These are phyloP conservation scores for Niebla homalea DNA, from an alignment of 495 filamentous ascomycete species.

Conservation along the genomic window DNA sequence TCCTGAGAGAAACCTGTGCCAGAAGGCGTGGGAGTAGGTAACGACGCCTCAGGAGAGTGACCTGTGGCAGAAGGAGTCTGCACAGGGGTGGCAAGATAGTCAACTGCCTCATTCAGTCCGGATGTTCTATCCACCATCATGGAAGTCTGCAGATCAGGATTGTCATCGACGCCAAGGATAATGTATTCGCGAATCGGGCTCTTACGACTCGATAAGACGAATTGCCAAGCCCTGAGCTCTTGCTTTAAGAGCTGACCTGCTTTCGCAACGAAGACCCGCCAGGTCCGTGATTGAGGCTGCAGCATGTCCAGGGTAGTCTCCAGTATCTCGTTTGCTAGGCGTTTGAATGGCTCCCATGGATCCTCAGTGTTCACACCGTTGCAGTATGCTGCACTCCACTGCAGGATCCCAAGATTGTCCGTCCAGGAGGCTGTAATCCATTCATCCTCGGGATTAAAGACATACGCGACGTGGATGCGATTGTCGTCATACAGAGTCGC, in stretches of 20 bases:
- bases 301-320: slow-evolving; percentile 67
- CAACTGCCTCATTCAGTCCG: not conserved
- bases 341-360: slow-evolving; percentile 37
- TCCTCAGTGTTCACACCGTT: slow-evolving; percentile 48
- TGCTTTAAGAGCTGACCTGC: slow-evolving; percentile 56
- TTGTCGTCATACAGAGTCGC: slow-evolving; percentile 72
- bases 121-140: not conserved
- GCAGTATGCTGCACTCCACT: slow-evolving; percentile 68
- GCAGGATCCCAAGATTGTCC: slow-evolving; percentile 64
- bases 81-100: slow-evolving; percentile 8
- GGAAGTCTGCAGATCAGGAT: slow-evolving; percentile 25
- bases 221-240: slow-evolving; percentile 53
- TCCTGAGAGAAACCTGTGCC: slow-evolving; percentile 54
- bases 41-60: slow-evolving; percentile 10
- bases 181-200: slow-evolving; percentile 40
- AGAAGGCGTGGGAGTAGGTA: slow-evolving; percentile 17
- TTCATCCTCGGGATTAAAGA: slow-evolving; percentile 62
- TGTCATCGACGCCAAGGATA: slow-evolving; percentile 51
- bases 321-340: slow-evolving; percentile 74
- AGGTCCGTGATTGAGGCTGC: slow-evolving; percentile 53
- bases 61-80: slow-evolving; percentile 6
- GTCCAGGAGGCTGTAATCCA: slow-evolving; percentile 94
- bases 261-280: slow-evolving; percentile 69
- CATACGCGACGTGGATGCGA: slow-evolving; percentile 78
- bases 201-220: slow-evolving; percentile 30